Base-by-base conservation (phyloP, 2,329 filamentous ascomycete species). In the Aulographum hederae region DNA sequence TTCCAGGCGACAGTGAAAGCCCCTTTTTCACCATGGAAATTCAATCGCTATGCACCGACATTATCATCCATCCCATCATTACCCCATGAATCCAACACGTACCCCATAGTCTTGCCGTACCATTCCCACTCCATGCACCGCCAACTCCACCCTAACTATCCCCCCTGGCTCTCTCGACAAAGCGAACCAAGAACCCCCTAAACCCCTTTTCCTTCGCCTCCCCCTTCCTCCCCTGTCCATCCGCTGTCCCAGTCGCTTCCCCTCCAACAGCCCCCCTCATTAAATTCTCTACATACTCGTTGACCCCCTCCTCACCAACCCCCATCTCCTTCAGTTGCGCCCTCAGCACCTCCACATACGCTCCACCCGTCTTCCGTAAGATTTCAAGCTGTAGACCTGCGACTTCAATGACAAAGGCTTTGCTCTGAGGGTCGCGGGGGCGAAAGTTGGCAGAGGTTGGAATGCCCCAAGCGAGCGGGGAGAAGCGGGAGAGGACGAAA, bases 401-500 rank as follows among this genome's bases (percentile, higher is more conserved):
- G 38, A 92, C 82, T 58, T 98, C 89, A 34, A 73, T 74, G 25
- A 98, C 67, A 1, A 94, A 79, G 52, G 85, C 78, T 50, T 78
- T 79, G 20, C 79, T 79, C 57, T 93, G 84, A 2, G 85, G 84
- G 50, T 98, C 89, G 39, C 74, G 73, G 1, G 81, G 72, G 40
- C 78, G 78, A 63, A 95, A 94, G 14, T 67, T 67, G 4, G 77
- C 64, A 28, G 85, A 78, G 25, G 71, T 72, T 21, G 92, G 71
- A 5, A 95, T 73, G 26, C 80, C 78, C 89, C 89, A 98, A 51
- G 79, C 85, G 5, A 91, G 66, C 0, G 79, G 69, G 36, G 92
- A 86, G 58, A 98, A 93, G 15, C 78, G 71, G 27, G 79, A 72
- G 36, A 95, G 78, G 54, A 93, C 78, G 55, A 93, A 95, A 34